phyloP scores from a whole-genome alignment of 1,284 basidiomycete genomes.

The Ganoderma resinaceum region DNA sequence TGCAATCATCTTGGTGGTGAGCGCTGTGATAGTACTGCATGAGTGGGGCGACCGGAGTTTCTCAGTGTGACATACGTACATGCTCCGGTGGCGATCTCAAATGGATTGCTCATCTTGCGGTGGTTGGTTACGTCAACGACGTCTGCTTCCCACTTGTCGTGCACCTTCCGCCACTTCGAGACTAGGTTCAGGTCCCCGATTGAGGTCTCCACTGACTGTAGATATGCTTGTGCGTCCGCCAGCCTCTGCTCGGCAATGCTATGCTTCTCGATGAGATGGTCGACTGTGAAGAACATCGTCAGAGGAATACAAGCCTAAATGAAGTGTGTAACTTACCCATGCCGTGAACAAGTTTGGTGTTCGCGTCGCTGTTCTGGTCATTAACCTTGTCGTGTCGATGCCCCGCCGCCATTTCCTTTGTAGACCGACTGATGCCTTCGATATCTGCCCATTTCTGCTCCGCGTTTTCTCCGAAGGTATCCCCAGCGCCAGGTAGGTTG shows the following conservation, averaged over 20 bases:
- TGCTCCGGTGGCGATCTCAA: background rate
- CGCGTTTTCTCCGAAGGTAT: constrained; percentile 26
- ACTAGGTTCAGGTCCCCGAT: background rate
- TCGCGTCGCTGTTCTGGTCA: constrained; percentile 11
- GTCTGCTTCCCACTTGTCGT: background rate
- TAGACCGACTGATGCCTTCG: constrained; percentile 8
- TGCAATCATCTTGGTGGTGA: background rate
- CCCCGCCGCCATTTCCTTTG: constrained; percentile 33
- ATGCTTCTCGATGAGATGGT: background rate
- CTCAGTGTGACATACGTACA: background rate
- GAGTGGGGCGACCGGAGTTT: background rate
- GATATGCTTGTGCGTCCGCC: background rate
- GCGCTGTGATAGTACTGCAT: background rate
- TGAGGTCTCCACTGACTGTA: background rate
- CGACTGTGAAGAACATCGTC: background rate
- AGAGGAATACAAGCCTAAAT: too few species aligned
- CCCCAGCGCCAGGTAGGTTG: constrained; percentile 24
- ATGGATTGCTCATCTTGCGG: background rate
- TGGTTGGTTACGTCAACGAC: background rate
- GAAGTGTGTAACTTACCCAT: background rate
- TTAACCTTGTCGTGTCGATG: constrained; percentile 35
- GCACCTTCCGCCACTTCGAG: background rate
- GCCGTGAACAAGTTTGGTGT: background rate
- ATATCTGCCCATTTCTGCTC: constrained; percentile 30
- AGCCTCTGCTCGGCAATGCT: background rate